These are phyloP conservation scores for Mycena galericulata DNA, from an alignment of 768 basidiomycete genomes.

Conservation along the genomic window DNA sequence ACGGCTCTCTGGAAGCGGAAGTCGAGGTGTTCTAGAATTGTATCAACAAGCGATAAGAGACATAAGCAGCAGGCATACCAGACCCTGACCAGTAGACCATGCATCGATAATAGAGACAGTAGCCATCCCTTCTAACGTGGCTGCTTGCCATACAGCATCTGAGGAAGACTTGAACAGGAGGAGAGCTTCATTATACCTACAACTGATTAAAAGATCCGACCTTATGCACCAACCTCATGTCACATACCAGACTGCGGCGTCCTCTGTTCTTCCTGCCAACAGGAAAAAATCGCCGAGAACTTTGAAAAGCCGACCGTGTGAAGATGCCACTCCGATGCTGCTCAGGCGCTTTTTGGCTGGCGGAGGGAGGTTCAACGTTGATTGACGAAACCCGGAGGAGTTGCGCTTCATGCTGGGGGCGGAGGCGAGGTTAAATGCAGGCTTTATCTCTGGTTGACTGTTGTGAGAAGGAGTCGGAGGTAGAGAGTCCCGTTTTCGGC, in stretches of 20 bases:
- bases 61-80: slow-evolving; percentile 60
- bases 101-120: slow-evolving; percentile 84
- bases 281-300: slow-evolving; percentile 91
- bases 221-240: background rate
- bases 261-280: slow-evolving; percentile 85
- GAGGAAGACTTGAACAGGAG: slow-evolving; percentile 77
- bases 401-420: slow-evolving; percentile 65
- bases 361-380: slow-evolving; percentile 59
- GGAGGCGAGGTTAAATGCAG: slow-evolving; percentile 49
- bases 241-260: slow-evolving; percentile 83
- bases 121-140: slow-evolving; percentile 87
- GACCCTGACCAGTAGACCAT: slow-evolving; percentile 81
- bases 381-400: slow-evolving; percentile 65
- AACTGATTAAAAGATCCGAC: slow-evolving; percentile 19
- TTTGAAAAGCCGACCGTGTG: slow-evolving; percentile 89
- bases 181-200: slow-evolving; percentile 89
- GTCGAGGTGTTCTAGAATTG: slow-evolving; percentile 65
- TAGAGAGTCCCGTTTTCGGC: slow-evolving; percentile 56
- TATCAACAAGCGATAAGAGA: slow-evolving; percentile 8
- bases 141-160: slow-evolving; percentile 92
- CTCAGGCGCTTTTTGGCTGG: slow-evolving; percentile 72
- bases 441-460: slow-evolving; percentile 67
- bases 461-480: slow-evolving; percentile 61
- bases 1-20: slow-evolving; percentile 71
- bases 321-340: slow-evolving; percentile 74